A percentile compares a stretch with the other conserved stretches of the same genome.
Evolutionary conservation across 345 rosid species (phyloP).

Genomic region (Ceriops zippeliana): DNA sequence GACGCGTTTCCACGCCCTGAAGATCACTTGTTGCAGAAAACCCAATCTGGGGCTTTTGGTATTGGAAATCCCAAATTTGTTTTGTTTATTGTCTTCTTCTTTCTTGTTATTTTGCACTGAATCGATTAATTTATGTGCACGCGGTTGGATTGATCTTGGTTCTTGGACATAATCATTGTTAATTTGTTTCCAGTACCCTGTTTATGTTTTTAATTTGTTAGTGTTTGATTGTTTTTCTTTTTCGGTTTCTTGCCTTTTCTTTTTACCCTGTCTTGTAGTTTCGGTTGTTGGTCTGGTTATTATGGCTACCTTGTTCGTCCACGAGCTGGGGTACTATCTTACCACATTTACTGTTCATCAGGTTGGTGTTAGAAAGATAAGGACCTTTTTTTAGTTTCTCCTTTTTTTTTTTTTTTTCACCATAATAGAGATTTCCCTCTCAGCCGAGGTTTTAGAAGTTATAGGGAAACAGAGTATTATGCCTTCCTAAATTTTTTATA

Average conservation of each 20-base stretch:
- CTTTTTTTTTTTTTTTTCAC: background rate
- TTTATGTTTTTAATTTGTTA: background rate
- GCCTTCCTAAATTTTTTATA: no score
- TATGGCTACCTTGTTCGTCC: slow-evolving; percentile 85
- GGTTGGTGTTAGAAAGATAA: slow-evolving; percentile 34
- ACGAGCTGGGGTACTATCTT: slow-evolving; percentile 83
- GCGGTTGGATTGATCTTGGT: no score
- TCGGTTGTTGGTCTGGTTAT: slow-evolving; percentile 74
- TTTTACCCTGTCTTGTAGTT: slow-evolving; percentile 43
- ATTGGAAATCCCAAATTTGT: background rate
- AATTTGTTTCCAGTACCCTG: background rate
- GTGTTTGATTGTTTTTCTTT: background rate
- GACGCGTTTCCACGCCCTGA: slow-evolving; percentile 98
- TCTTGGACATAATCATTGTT: background rate
- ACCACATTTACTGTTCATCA: slow-evolving; percentile 78
- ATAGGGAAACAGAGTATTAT: no score
- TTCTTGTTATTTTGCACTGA: background rate
- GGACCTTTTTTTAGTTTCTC: background rate
- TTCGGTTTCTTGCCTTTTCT: background rate
- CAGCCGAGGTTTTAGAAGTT: no score
- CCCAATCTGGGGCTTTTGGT: slow-evolving; percentile 96
- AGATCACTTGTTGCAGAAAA: slow-evolving; percentile 88
- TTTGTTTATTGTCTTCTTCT: background rate
- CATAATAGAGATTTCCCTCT: background rate
- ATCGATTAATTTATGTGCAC: no score